phyloP scores from a whole-genome alignment of 2,329 filamentous ascomycete species.

The Apiospora rasikravindrae region DNA sequence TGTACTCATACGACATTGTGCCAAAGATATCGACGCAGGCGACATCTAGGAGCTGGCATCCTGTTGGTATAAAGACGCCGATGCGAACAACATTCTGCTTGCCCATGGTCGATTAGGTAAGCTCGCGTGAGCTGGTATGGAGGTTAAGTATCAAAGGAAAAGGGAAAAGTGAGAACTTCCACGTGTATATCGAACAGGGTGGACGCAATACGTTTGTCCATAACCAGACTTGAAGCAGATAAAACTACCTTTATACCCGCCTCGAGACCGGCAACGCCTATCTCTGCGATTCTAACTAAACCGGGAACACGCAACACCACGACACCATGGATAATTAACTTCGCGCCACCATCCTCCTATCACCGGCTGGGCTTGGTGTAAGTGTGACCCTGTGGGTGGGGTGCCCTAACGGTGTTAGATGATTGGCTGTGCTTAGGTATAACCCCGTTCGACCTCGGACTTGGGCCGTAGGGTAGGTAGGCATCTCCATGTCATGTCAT shows the following conservation, averaged over 20 bases:
- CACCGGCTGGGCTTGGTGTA: neutral
- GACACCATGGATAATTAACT: neutral
- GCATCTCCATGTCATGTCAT: neutral
- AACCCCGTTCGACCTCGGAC: neutral
- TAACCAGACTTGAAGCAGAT: neutral
- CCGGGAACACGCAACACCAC: neutral
- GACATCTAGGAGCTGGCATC: conserved; percentile 55
- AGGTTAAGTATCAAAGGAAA: neutral
- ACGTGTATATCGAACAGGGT: neutral
- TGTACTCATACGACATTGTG: conserved; percentile 51
- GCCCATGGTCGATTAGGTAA: neutral
- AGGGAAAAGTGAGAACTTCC: neutral
- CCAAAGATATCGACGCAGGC: conserved; percentile 57
- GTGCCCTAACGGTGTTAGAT: neutral
- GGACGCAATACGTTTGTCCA: neutral
- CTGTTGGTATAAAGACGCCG: conserved; percentile 56
- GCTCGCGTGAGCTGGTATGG: neutral
- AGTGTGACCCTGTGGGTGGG: neutral
- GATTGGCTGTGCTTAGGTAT: neutral
- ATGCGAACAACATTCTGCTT: conserved; percentile 42
- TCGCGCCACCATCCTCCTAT: neutral
- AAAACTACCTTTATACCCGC: neutral
- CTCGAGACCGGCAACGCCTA: neutral
- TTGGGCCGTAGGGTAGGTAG: neutral
- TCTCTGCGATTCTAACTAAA: neutral